These are phyloP conservation scores for Aulographum hederae DNA, from an alignment of 2,329 filamentous ascomycete genomes.

Conservation along the genomic window DNA sequence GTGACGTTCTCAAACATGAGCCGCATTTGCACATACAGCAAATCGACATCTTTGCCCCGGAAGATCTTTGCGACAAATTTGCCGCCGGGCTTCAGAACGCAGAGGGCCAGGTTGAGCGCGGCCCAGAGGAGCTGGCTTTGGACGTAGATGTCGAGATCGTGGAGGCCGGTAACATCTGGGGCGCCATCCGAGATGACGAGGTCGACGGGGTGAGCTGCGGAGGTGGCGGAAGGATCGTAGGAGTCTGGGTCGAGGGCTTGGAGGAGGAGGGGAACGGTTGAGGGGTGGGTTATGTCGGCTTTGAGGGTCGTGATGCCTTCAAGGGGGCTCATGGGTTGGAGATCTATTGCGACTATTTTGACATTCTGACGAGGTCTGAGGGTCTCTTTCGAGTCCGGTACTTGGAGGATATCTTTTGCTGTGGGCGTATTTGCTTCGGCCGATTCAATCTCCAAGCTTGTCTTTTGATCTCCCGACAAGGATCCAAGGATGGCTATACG, in stretches of 20 bases:
- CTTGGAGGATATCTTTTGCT: no score
- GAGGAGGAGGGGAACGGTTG: slow-evolving; percentile 77
- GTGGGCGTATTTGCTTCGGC: slow-evolving; percentile 3
- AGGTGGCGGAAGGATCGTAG: slow-evolving; percentile 15
- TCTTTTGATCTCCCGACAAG: no score
- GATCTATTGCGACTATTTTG: slow-evolving; percentile 87
- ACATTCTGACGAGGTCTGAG: slow-evolving; percentile 44
- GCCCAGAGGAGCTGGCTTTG: slow-evolving; percentile 91
- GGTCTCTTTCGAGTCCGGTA: slow-evolving; percentile 10
- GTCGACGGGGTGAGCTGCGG: slow-evolving; percentile 62
- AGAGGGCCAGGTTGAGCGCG: slow-evolving; percentile 80
- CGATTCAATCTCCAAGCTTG: not conserved
- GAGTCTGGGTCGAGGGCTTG: slow-evolving; percentile 55
- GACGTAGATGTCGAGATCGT: slow-evolving; percentile 96
- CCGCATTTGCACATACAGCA: slow-evolving; percentile 85
- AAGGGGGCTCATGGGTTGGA: slow-evolving; percentile 88
- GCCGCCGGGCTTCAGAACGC: slow-evolving; percentile 79
- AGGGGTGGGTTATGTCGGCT: slow-evolving; percentile 93
- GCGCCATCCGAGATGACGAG: slow-evolving; percentile 90
- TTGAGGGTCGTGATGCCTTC: slow-evolving; percentile 83
- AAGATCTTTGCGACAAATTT: slow-evolving; percentile 99
- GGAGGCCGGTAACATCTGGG: slow-evolving; percentile 87
- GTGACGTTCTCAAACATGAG: slow-evolving; percentile 76
- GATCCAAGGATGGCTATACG: slow-evolving; percentile 39
- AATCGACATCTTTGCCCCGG: slow-evolving; percentile 69